Percentiles rank a stretch among this genome's conserved stretches.
phyloP scores from a whole-genome alignment of 176 grass and related monocot genomes.

The Eleusine coracana region DNA sequence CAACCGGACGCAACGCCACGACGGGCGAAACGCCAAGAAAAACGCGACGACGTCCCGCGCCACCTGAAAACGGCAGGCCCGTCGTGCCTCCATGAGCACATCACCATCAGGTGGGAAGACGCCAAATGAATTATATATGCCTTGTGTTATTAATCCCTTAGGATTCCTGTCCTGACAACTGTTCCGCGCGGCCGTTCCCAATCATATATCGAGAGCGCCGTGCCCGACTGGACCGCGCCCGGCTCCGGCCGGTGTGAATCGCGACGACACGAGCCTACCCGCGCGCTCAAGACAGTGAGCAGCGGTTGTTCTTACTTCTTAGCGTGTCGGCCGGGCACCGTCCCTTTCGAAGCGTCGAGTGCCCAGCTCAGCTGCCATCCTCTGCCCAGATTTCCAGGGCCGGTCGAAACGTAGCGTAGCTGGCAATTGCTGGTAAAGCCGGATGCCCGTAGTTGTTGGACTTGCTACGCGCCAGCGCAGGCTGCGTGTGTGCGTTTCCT shows the following conservation, averaged over 20 bases:
- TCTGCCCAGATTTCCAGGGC: neutral
- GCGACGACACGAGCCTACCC: neutral
- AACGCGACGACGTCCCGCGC: neutral
- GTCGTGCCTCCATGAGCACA: slow-evolving; percentile 30
- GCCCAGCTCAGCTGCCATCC: slow-evolving; percentile 15
- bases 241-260: slow-evolving; percentile 4
- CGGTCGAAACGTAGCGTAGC: neutral
- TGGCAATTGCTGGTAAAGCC: neutral
- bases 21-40: neutral
- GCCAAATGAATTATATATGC: neutral
- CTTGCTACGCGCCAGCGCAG: neutral
- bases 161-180: neutral
- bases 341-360: slow-evolving; percentile 6
- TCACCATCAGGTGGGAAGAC: slow-evolving; percentile 10
- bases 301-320: neutral
- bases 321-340: neutral
- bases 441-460: neutral
- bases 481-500: neutral
- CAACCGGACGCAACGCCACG: neutral
- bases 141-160: neutral
- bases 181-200: neutral
- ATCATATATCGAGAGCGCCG: neutral
- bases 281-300: neutral
- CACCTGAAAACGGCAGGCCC: slow-evolving; percentile 1
- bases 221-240: slow-evolving; percentile 13